Conservation (phyloP, 768 basidiomycete species). For the Boletus subcaerulescens region DNA sequence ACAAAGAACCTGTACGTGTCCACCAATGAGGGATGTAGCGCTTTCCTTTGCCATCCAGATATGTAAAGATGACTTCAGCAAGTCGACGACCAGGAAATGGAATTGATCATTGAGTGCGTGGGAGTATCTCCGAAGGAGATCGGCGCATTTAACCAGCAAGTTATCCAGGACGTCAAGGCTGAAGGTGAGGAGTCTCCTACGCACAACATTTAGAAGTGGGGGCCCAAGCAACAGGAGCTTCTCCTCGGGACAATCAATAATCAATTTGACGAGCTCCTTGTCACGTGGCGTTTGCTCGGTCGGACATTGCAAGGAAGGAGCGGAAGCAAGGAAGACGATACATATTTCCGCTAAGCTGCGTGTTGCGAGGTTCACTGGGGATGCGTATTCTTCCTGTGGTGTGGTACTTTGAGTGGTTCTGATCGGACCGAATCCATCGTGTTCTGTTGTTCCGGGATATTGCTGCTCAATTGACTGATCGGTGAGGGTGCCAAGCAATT, state of each 20-base stretch:
- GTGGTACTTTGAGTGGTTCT: constrained; percentile 36
- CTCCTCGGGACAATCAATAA: constrained; percentile 47
- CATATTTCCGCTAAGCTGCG: constrained; percentile 48
- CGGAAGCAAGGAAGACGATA: constrained; percentile 56
- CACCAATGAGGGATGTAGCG: constrained; percentile 36
- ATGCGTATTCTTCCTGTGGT: constrained; percentile 30
- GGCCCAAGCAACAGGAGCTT: constrained; percentile 60
- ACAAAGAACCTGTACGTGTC: constrained; percentile 48
- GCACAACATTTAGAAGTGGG: constrained; percentile 53
- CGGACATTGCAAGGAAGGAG: constrained; percentile 60
- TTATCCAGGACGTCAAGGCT: constrained; percentile 46
- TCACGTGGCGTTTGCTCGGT: constrained; percentile 61
- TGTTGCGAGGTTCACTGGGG: constrained; percentile 26
- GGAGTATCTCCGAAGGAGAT: constrained; percentile 51
- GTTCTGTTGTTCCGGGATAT: constrained; percentile 38
- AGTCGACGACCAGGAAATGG: constrained; percentile 52
- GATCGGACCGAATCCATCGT: constrained; percentile 58
- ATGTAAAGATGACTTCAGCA: constrained; percentile 62
- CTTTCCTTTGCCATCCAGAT: constrained; percentile 48
- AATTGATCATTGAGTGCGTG: constrained; percentile 53
- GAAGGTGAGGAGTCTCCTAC: constrained; percentile 53
- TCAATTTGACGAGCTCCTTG: constrained; percentile 52
- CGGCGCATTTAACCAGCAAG: constrained; percentile 53
- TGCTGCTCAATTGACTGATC: constrained; percentile 17
- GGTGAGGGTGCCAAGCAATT: constrained; percentile 39